Evolutionary conservation across 768 basidiomycete species (phyloP), one percentile per base, ranked within the genome.

Genomic region (Mycena vitilis): DNA sequence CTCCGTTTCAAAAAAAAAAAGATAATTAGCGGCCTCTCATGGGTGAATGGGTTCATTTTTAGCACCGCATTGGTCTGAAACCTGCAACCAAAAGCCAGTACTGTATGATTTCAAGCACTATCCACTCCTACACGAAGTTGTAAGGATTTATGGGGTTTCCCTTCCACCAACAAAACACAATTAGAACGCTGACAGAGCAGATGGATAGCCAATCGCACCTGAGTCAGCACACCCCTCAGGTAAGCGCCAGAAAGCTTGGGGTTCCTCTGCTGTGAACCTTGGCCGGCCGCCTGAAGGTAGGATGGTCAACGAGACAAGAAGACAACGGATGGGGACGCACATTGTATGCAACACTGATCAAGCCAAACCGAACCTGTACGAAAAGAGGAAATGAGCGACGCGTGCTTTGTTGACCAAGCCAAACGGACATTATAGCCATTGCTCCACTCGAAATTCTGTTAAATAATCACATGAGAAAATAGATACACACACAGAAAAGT

Each of bases 331-430:
- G 13, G 5, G 8, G 48, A 68, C 71, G 16, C 38, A 72, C 71
- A 66, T 72, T 23, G 25, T 72, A 72, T 10, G 63, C 81, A 38
- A 85, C 82, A 67, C 83, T 77, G 4, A 83, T 84, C 45, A 82
- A 78, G 11, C 84, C 84, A 63, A 86, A 86, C 84, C 81, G 10
- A 81, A n/a, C n/a, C n/a, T n/a, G n/a, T n/a, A n/a, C n/a, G n/a
- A n/a, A n/a, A n/a, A n/a, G n/a, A n/a, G n/a, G n/a, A n/a, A n/a
- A n/a, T n/a, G n/a, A n/a, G n/a, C n/a, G n/a, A n/a, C n/a, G n/a
- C n/a, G n/a, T n/a, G n/a, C n/a, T n/a, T n/a, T n/a, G 68, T 84
- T 77, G 4, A 83, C 84, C 45, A 82, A 78, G 11, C 84, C 84
- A 63, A 86, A 85, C 84, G 82, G 10, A 81, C 80, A 44, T 74